Evolutionary conservation across 371 early-diverging fungal species (phyloP), one percentile per base, ranked within the genome.

Genomic region (Syncephalastrum sp.): DNA sequence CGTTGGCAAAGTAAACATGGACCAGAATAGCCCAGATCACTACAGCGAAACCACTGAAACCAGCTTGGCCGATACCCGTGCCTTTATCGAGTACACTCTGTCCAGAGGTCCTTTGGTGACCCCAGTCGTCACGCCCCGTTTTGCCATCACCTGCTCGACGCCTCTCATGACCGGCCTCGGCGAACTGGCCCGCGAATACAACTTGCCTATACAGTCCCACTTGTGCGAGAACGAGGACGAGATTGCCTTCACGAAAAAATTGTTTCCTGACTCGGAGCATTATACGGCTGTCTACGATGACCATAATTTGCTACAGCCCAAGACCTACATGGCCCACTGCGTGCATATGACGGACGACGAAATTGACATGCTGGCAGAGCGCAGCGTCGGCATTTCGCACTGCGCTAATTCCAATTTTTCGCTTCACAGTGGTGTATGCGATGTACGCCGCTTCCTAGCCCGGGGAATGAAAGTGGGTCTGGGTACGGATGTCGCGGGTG

Each of bases 1-100:
- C 66, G 84, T 97, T 19, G 97, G 97, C 44, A 94, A 94, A 65
- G 95, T 96, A 58, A 92, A 91, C 81, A 96, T 96, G 97, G 94
- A 95, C 69, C 79, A 86, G 57, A 90, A 94, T 66, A 66, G 87
- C 1, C 95, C 95, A 6, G 85, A 86, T 23, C 80, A 73, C 60
- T 89, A 91, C 65, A 60, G 79, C 16, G 94, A 97, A 67, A 63
- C 75, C 2, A 88, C 89, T 1, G 76, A 74, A 19, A 75, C 79
- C 15, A 89, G 87, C 57, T 56, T 94, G 29, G 52, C 70, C 1
- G 86, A 81, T 19, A 95, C 95, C 0, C 78, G 83, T 4, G 68
- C 76, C 10, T 91, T 93, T 61, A 76, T 93, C 48, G 71, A 83
- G 25, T 84, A 82, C 41, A 76, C 85, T 10, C 59, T 73, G 38